Evolutionary conservation across 2,329 filamentous ascomycete species (phyloP), one percentile per base, ranked within the genome.

Genomic region (Trichophaea hybrida): DNA sequence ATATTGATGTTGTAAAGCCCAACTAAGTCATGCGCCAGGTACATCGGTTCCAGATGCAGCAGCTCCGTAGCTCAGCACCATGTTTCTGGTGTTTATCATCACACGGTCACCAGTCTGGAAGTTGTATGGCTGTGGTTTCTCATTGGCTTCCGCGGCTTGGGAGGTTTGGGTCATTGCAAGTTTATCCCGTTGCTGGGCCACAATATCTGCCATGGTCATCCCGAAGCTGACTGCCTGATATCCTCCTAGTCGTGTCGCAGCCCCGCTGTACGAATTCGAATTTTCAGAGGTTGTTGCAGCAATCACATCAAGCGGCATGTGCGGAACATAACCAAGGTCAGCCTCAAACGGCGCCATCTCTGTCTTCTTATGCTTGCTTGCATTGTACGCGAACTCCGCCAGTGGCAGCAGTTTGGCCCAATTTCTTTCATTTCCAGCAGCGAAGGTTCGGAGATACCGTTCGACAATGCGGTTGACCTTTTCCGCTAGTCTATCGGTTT

Each of bases 401-500:
- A 66, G 17, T 1, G 55, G 56, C 0, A 66, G 51, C 6, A 64
- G 15, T 37, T 60, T 35, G 6, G 10, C 56, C 62, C 56, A 67
- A 24, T 66, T 61, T 32, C 61, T 55, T 43, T 64, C 24, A 31
- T 64, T 59, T 51, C 61, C 60, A 13, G 57, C 60, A 1, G 65
- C 51, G 53, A 59, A 67, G 1, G 38, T 54, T 2, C 58, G 32
- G 7, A 68, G 56, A n/a, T 60, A 50, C 34, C 60, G 24, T 35
- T 67, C 60, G 8, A 67, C 17, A 44, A 61, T 64, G 32, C 57
- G 35, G 49, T 67, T 64, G 31, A 59, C 57, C 15, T 59, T 60
- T 54, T 67, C 61, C 2, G 61, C 63, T 34, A 62, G 59, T 17
- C 65, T 58, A 44, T 66, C 61, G 1, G 64, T 62, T 52, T 67